Evolutionary conservation across 208 protist species (phyloP).

Genomic region (Tritrichomonas foetus): DNA sequence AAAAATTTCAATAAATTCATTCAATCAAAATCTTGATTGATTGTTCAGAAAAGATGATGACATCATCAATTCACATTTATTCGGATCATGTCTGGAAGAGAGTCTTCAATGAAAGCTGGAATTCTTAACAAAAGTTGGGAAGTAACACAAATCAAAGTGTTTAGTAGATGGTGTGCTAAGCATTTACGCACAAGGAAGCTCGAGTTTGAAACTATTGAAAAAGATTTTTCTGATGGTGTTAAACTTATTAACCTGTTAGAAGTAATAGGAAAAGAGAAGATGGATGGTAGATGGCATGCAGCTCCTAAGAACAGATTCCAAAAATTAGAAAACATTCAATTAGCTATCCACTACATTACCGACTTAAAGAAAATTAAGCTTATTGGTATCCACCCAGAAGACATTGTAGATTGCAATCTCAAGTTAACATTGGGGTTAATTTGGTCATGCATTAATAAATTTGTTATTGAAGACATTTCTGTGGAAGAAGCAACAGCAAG

Average conservation of each 20-base stretch:
- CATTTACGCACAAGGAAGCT: not conserved
- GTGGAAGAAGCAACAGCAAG: slow-evolving; percentile 42
- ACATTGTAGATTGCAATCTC: not conserved
- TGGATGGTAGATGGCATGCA: not conserved
- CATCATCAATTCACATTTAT: too few species aligned
- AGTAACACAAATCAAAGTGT: slow-evolving; percentile 30
- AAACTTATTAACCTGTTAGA: not conserved
- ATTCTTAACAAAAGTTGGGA: not conserved
- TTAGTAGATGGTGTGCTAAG: not conserved
- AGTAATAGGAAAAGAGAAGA: not conserved
- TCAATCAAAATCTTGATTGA: too few species aligned
- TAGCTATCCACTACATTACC: not conserved
- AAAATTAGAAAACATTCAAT: not conserved
- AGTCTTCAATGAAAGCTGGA: not conserved
- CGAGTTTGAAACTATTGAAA: not conserved
- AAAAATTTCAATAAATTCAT: too few species aligned
- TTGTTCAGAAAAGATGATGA: too few species aligned
- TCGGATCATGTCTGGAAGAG: not conserved
- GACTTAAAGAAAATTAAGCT: not conserved
- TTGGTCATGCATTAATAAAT: slow-evolving; percentile 41
- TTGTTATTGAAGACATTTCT: slow-evolving; percentile 40
- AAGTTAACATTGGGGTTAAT: slow-evolving; percentile 24
- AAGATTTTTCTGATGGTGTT: not conserved
- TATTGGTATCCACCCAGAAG: slow-evolving; percentile 3
- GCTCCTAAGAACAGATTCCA: not conserved